A percentile compares a stretch with the other conserved stretches of the same genome.
These are phyloP conservation scores for Aspergillus viridinutans DNA, from an alignment of 2,329 filamentous ascomycete genomes.

Conservation along the genomic window DNA sequence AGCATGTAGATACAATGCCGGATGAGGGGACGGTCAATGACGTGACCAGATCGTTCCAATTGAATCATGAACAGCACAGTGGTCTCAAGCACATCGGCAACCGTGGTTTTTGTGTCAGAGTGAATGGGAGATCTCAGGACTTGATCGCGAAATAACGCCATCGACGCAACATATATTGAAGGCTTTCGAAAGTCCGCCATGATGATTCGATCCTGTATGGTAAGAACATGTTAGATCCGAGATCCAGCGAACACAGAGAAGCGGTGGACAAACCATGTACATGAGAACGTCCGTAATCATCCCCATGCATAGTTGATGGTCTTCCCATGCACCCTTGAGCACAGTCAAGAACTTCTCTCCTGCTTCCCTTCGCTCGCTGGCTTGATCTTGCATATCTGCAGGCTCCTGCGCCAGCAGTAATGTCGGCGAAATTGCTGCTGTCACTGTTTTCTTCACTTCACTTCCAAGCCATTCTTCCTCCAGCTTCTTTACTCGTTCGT, in stretches of 20 bases:
- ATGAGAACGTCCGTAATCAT: conserved; percentile 96
- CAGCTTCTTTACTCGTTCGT: conserved; percentile 73
- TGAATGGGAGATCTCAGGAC: conserved; percentile 63
- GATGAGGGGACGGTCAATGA: conserved; percentile 78
- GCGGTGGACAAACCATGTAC: conserved; percentile 65
- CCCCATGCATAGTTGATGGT: conserved; percentile 88
- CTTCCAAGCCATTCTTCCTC: conserved; percentile 76
- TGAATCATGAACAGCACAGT: conserved; percentile 87
- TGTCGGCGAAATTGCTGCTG: conserved; percentile 65
- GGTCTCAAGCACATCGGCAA: conserved; percentile 71
- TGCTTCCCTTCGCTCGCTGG: conserved; percentile 71
- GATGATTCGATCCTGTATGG: conserved; percentile 68
- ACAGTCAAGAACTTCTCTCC: conserved; percentile 79
- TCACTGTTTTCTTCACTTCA: conserved; percentile 68
- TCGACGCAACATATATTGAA: conserved; percentile 77
- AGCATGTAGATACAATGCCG: conserved; percentile 86
- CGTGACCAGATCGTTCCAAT: conserved; percentile 86
- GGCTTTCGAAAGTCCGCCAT: conserved; percentile 67
- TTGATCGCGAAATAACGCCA: conserved; percentile 82
- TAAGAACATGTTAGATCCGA: conserved; percentile 2
- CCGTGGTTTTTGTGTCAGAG: conserved; percentile 41
- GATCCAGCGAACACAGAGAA: neutral
- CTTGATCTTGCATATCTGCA: conserved; percentile 52
- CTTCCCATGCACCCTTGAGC: conserved; percentile 75
- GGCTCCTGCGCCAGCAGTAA: conserved; percentile 54